Evolutionary conservation across 345 rosid genomes (phyloP).

Genomic region (Euclidium syriacum): DNA sequence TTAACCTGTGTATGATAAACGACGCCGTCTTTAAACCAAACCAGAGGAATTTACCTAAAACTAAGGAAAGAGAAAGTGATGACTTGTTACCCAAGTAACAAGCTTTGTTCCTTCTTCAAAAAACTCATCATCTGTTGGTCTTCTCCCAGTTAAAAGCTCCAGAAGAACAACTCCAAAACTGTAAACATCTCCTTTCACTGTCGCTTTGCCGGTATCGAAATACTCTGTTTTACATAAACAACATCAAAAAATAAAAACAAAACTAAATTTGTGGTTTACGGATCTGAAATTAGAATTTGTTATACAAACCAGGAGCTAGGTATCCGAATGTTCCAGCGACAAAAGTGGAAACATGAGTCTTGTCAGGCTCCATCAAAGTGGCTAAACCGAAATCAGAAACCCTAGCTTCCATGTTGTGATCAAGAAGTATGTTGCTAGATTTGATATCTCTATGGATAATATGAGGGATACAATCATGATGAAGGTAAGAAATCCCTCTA

Average conservation of each 20-base stretch:
- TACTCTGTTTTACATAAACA: constrained; percentile 43
- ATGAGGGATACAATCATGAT: constrained; percentile 85
- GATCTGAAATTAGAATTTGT: not conserved
- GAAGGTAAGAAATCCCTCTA: constrained; percentile 85
- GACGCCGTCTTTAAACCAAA: not conserved
- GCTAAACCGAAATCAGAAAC: constrained; percentile 88
- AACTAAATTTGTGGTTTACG: not conserved
- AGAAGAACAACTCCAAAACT: constrained; percentile 81
- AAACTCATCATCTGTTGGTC: constrained; percentile 74
- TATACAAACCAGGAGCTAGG: constrained; percentile 66
- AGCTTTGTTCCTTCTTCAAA: constrained; percentile 86
- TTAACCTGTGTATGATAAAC: constrained; percentile 50
- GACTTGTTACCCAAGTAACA: constrained; percentile 66
- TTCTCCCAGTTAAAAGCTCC: constrained; percentile 75
- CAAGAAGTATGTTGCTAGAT: constrained; percentile 77
- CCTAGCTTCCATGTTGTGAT: constrained; percentile 75
- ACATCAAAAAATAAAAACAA: not conserved
- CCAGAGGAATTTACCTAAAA: not conserved
- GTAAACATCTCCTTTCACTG: constrained; percentile 78
- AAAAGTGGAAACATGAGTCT: constrained; percentile 79
- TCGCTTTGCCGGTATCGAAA: constrained; percentile 77
- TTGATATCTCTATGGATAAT: constrained; percentile 87
- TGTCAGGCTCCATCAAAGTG: constrained; percentile 71
- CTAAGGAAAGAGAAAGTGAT: not conserved
- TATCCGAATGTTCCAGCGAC: constrained; percentile 87